phyloP scores from a whole-genome alignment of 352 stramenopile genomes.

The Pythium biforme region DNA sequence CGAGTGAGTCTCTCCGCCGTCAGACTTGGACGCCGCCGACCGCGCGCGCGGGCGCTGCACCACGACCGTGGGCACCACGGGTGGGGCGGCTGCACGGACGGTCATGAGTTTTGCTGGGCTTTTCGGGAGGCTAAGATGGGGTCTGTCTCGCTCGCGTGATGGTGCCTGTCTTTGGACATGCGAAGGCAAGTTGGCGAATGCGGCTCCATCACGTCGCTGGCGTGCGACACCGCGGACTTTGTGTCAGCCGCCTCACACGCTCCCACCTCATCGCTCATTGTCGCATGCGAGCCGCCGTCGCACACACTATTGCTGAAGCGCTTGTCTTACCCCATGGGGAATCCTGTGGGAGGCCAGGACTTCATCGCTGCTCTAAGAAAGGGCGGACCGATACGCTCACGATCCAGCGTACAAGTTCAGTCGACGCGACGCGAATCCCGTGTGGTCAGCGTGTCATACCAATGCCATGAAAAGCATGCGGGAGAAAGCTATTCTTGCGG shows the following conservation, averaged over 20 bases:
- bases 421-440: not conserved
- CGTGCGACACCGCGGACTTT: not conserved
- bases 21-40: conserved; percentile 22
- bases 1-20: not conserved
- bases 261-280: not conserved
- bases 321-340: not conserved
- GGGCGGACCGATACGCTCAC: not conserved
- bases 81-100: conserved; percentile 4
- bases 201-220: not conserved
- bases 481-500: not conserved
- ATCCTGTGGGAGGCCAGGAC: not conserved
- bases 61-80: conserved; percentile 14
- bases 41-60: conserved; percentile 14
- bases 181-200: not conserved
- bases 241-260: not conserved
- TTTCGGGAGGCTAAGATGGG: not conserved
- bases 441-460: conserved; percentile 1
- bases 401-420: not conserved
- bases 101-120: conserved; percentile 14
- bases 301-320: conserved; percentile 7
- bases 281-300: conserved; percentile 2
- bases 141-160: not conserved
- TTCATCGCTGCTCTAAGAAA: conserved; percentile 9
- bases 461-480: not conserved
- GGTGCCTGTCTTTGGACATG: not conserved